Percentiles rank a stretch among this genome's conserved stretches.
These are phyloP conservation scores for Acrasis kona DNA, from an alignment of 78 protist species.

Conservation along the genomic window DNA sequence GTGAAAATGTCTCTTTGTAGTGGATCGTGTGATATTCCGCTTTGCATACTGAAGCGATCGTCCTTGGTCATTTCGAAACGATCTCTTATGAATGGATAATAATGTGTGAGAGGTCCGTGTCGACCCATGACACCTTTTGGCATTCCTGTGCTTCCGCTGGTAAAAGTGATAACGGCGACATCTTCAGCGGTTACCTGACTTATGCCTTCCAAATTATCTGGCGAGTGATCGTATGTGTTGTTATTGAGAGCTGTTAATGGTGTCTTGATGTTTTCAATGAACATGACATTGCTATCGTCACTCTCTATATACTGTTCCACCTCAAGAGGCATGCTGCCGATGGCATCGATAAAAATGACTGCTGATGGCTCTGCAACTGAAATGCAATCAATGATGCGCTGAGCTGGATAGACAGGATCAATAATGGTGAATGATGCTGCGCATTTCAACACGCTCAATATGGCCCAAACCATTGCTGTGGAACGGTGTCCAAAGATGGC, in stretches of 20 bases:
- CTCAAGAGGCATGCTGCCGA: neutral
- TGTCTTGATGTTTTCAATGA: neutral
- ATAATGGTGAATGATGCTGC: conserved; percentile 56
- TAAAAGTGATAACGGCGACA: conserved; percentile 49
- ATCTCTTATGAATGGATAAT: conserved; percentile 60
- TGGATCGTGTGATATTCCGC: conserved; percentile 78
- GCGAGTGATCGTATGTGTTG: neutral
- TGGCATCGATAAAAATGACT: conserved; percentile 12
- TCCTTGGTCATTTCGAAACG: conserved; percentile 9
- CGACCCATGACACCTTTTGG: conserved; percentile 50
- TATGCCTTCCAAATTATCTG: neutral
- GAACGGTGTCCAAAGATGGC: conserved; percentile 54
- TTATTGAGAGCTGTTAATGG: neutral
- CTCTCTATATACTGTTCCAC: neutral
- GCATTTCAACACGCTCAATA: conserved; percentile 53
- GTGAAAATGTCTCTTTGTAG: conserved; percentile 80
- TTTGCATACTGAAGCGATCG: conserved; percentile 54
- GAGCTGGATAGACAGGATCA: conserved; percentile 58
- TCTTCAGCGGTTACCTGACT: neutral
- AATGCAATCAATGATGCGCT: conserved; percentile 36
- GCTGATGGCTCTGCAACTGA: conserved; percentile 28
- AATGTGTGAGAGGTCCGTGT: conserved; percentile 59
- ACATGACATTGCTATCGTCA: neutral
- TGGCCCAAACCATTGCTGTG: conserved; percentile 48
- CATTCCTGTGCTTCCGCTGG: conserved; percentile 47